These are phyloP conservation scores for Colletotrichum nymphaeae DNA, from an alignment of 2,329 filamentous ascomycete species.

Conservation along the genomic window DNA sequence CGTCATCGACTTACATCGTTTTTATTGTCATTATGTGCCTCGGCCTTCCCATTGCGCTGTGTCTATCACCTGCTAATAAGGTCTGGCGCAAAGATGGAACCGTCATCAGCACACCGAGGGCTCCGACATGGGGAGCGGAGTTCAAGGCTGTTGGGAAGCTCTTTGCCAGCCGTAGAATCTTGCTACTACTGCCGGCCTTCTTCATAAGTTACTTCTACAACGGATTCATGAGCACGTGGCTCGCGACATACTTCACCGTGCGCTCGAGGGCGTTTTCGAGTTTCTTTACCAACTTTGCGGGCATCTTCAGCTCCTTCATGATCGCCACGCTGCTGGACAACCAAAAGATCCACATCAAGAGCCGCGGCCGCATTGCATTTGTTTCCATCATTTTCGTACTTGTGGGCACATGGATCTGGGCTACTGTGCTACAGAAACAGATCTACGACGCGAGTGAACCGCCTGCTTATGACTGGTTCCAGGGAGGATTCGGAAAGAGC, in stretches of 20 bases:
- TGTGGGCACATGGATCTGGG: constrained; percentile 16
- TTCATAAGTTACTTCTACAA: constrained; percentile 25
- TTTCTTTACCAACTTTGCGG: constrained; percentile 20
- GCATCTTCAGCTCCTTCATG: constrained; percentile 21
- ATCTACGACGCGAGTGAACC: constrained; percentile 3
- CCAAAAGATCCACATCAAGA: constrained; percentile 16
- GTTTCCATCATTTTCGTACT: constrained; percentile 12
- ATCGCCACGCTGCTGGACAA: constrained; percentile 14
- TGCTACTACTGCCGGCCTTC: constrained; percentile 16
- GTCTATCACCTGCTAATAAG: constrained; percentile 67
- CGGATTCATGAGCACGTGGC: constrained; percentile 26
- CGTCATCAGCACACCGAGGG: constrained; percentile 53
- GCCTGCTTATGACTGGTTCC: constrained; percentile 17
- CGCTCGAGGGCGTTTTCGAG: constrained; percentile 20
- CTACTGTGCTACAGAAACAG: constrained; percentile 17
- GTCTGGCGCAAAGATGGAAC: constrained; percentile 73
- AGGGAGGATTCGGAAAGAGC: constrained; percentile 7
- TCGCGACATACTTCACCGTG: constrained; percentile 19
- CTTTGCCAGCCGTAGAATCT: constrained; percentile 5
- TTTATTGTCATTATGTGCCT: constrained; percentile 75
- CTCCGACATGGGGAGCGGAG: constrained; percentile 1
- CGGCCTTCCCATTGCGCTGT: constrained; percentile 68
- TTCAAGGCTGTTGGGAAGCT: constrained; percentile 15
- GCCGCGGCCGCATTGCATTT: constrained; percentile 10
- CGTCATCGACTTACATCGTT: constrained; percentile 72